phyloP scores from a whole-genome alignment of 352 stramenopile species.

The Saprolegnia diclina region DNA sequence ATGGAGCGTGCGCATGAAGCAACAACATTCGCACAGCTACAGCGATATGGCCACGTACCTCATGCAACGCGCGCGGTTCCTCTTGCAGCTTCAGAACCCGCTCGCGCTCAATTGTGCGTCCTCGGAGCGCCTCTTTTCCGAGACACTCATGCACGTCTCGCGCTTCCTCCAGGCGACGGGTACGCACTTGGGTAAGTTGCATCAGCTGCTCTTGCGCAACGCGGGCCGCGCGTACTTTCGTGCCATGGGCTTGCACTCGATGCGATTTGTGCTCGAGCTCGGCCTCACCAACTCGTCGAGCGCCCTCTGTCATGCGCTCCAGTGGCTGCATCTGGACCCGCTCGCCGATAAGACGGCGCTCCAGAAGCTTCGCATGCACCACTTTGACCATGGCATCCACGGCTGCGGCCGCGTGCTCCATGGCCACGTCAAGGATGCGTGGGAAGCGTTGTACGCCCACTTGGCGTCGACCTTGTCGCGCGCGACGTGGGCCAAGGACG shows the following conservation, averaged over 20 bases:
- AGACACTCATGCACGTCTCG: conserved; percentile 78
- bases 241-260: conserved; percentile 68
- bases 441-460: conserved; percentile 80
- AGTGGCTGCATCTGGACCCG: conserved; percentile 15
- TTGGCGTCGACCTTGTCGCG: conserved; percentile 69
- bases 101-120: conserved; percentile 57
- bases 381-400: conserved; percentile 72
- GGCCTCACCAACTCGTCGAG: conserved; percentile 30
- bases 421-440: conserved; percentile 67
- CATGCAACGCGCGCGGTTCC: conserved; percentile 79
- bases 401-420: conserved; percentile 76
- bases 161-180: conserved; percentile 58
- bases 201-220: conserved; percentile 67
- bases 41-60: conserved; percentile 67
- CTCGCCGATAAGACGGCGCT: neutral
- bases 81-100: conserved; percentile 68
- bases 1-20: conserved; percentile 85
- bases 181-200: conserved; percentile 30
- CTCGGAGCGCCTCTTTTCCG: conserved; percentile 75
- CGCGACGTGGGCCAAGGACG: conserved; percentile 76
- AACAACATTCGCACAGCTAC: conserved; percentile 83
- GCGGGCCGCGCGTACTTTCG: conserved; percentile 70
- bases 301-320: conserved; percentile 38
- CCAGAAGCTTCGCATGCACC: conserved; percentile 27
- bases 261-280: conserved; percentile 67